Evolutionary conservation across 2,329 filamentous ascomycete species (phyloP).

Genomic region (Capronia coronata): DNA sequence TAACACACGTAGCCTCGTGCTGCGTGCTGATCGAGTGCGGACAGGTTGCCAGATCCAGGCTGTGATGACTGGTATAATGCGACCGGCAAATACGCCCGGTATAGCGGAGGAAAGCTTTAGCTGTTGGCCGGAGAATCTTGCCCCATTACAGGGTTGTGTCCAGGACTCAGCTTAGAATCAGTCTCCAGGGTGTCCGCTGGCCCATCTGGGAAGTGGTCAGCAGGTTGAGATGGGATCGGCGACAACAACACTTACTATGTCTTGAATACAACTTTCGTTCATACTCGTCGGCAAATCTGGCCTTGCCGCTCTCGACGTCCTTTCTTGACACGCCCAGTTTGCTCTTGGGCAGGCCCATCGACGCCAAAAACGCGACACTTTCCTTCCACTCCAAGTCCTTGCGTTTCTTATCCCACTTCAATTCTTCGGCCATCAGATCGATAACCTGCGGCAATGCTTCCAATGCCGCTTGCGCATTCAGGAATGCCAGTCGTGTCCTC

Average conservation of each 20-base stretch:
- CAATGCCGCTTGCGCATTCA: slow-evolving; percentile 84
- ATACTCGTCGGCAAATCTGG: slow-evolving; percentile 39
- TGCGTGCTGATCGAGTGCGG: not conserved
- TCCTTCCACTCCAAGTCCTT: slow-evolving; percentile 78
- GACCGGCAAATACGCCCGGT: too few relatives aligned
- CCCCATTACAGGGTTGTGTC: slow-evolving; percentile 42
- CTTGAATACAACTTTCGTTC: slow-evolving; percentile 39
- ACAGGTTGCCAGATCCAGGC: too few relatives aligned
- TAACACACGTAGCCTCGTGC: not conserved
- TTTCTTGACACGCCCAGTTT: slow-evolving; percentile 51
- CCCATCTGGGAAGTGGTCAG: slow-evolving; percentile 38
- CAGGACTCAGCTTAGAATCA: slow-evolving; percentile 42
- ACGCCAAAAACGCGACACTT: slow-evolving; percentile 51
- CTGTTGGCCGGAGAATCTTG: slow-evolving; percentile 45
- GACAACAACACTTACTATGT: slow-evolving; percentile 35
- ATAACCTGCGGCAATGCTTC: slow-evolving; percentile 80
- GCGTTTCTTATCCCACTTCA: slow-evolving; percentile 67
- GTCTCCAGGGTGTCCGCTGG: slow-evolving; percentile 49
- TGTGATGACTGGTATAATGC: too few relatives aligned
- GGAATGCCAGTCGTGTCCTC: slow-evolving; percentile 75
- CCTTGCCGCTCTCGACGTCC: slow-evolving; percentile 53
- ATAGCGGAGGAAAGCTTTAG: slow-evolving; percentile 33
- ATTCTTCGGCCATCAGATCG: slow-evolving; percentile 79
- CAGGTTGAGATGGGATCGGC: not conserved
- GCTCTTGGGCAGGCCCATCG: slow-evolving; percentile 55